Conservation (phyloP, 1,139 yeast genomes). For the Geotrichum europaeum region DNA sequence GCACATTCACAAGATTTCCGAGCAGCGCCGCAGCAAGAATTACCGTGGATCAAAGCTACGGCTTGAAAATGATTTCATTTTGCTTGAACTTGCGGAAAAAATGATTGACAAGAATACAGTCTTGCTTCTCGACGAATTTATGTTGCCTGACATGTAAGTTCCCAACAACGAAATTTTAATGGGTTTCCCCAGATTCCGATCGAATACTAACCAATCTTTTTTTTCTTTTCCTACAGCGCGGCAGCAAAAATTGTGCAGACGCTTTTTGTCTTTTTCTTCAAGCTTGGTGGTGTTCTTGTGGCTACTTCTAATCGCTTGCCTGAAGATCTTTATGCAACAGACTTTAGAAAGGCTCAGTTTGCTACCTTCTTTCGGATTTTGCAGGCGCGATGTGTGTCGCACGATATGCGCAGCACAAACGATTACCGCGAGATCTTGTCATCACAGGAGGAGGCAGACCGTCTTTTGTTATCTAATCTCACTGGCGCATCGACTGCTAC, state of each 20-base stretch:
- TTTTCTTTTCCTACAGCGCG: constrained; percentile 35
- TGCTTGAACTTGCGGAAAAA: constrained; percentile 62
- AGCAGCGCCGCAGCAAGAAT: constrained; percentile 35
- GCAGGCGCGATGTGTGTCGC: constrained; percentile 54
- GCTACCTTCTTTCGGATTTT: constrained; percentile 51
- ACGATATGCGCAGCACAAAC: constrained; percentile 54
- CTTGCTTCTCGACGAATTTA: constrained; percentile 63
- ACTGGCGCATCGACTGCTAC: not conserved
- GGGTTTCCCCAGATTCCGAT: not conserved
- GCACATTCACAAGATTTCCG: constrained; percentile 54
- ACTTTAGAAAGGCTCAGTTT: constrained; percentile 55
- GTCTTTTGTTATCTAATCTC: not conserved
- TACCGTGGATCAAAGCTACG: constrained; percentile 34
- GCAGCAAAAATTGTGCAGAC: constrained; percentile 63
- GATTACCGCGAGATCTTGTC: constrained; percentile 50
- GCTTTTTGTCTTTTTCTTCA: constrained; percentile 61
- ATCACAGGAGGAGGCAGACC: constrained; percentile 30
- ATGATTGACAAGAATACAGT: constrained; percentile 56
- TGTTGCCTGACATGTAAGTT: constrained; percentile 54
- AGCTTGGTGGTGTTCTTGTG: constrained; percentile 65
- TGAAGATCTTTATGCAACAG: constrained; percentile 58
- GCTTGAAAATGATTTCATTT: constrained; percentile 54
- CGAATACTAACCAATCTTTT: not conserved
- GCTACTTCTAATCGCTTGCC: constrained; percentile 70
- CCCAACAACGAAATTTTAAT: not conserved